Conservation (phyloP, 345 rosid genomes). For the Murraya paniculata region DNA sequence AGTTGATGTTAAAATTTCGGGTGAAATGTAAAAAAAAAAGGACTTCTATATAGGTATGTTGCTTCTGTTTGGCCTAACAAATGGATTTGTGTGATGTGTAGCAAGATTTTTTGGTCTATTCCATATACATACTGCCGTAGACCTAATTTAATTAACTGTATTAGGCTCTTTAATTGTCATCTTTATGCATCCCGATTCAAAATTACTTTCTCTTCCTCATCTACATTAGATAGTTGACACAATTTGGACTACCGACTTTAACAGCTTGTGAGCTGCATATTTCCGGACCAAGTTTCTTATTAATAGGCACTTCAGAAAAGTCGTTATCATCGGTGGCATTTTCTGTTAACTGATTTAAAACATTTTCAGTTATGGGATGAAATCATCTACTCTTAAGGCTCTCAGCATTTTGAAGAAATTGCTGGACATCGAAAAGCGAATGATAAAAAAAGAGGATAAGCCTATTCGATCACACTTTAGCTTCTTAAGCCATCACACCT, state of each 20-base stretch:
- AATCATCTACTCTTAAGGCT: background rate
- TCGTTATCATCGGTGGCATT: background rate
- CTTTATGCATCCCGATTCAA: background rate
- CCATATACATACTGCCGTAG: background rate
- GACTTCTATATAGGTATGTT: background rate
- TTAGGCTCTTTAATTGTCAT: background rate
- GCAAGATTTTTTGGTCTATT: background rate
- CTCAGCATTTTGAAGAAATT: background rate
- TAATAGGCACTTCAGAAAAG: background rate
- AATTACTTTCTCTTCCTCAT: background rate
- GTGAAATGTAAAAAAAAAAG: background rate
- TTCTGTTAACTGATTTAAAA: background rate
- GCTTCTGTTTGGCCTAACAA: background rate
- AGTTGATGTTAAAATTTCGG: background rate
- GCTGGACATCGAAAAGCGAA: background rate
- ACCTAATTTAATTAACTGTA: background rate
- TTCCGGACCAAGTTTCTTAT: background rate
- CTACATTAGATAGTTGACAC: background rate
- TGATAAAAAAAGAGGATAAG: background rate
- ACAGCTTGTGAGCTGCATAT: background rate
- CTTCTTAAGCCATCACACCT: constrained; percentile 1
- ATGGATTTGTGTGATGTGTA: too few relatives aligned
- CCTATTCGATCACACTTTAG: background rate
- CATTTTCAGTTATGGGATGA: background rate
- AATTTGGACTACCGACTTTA: background rate